phyloP scores from a whole-genome alignment of 129 eudicot genomes.

The Deinandra increscens region DNA sequence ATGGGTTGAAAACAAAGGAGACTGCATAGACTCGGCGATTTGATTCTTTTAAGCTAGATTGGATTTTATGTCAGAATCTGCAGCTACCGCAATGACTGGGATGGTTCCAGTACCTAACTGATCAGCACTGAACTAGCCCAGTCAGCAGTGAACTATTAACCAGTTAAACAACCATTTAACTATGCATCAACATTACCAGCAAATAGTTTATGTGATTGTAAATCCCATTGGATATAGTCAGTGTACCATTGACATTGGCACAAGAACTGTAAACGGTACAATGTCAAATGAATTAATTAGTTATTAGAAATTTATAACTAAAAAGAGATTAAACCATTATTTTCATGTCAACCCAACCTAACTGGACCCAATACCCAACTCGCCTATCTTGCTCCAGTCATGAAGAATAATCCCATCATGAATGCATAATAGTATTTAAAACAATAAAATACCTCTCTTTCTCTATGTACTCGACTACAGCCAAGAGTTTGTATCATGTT shows the following conservation, averaged over 20 bases:
- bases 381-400: not conserved
- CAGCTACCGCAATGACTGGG: conserved; percentile 26
- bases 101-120: conserved; percentile 24
- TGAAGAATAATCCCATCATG: no score
- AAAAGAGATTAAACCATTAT: no score
- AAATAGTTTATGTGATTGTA: no score
- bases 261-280: no score
- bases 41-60: conserved; percentile 24
- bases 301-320: no score
- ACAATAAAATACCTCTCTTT: conserved; percentile 45
- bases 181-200: no score
- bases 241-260: no score
- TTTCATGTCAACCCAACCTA: not conserved
- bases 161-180: no score
- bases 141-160: no score
- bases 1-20: conserved; percentile 19
- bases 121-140: no score
- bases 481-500: conserved; percentile 81
- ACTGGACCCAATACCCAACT: not conserved
- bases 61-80: conserved; percentile 10
- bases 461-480: conserved; percentile 54
- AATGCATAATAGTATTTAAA: not conserved
- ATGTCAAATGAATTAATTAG: no score
- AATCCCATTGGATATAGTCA: no score
- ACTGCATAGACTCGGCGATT: conserved; percentile 26